These are phyloP conservation scores for Pouteria glomerata DNA, from an alignment of 148 eudicot genomes.

Conservation along the genomic window DNA sequence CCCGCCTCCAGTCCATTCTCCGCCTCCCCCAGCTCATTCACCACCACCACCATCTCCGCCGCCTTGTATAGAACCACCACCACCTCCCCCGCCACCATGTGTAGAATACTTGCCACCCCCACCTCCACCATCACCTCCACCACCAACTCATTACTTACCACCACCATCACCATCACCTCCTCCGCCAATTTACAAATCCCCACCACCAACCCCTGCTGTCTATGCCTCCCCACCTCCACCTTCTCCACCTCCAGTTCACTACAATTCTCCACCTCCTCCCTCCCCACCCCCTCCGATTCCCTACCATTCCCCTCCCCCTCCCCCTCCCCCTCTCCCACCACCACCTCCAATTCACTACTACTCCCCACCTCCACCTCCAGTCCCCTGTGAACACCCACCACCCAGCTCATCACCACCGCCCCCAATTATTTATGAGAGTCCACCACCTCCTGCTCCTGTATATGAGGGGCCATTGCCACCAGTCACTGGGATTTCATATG, in stretches of 20 bases:
- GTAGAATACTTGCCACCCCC: constrained; percentile 31
- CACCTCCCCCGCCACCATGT: constrained; percentile 38
- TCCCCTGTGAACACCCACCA: constrained; percentile 4
- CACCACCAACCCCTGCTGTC: constrained; percentile 19
- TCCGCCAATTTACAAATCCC: constrained; percentile 19
- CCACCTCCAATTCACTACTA: not conserved
- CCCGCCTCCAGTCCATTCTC: constrained; percentile 18
- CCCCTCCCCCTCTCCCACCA: not conserved
- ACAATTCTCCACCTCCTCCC: constrained; percentile 17
- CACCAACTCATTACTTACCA: constrained; percentile 7
- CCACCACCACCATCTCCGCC: constrained; percentile 52
- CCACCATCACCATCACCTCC: constrained; percentile 41
- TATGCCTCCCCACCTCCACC: constrained; percentile 13
- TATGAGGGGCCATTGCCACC: constrained; percentile 69
- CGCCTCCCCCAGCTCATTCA: constrained; percentile 28
- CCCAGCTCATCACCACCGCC: constrained; percentile 8
- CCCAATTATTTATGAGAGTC: constrained; percentile 2
- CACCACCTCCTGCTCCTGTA: constrained; percentile 25
- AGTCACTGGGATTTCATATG: constrained; percentile 41
- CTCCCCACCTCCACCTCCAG: constrained; percentile 9
- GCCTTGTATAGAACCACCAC: constrained; percentile 39
- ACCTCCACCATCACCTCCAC: constrained; percentile 28
- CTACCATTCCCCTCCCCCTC: not conserved
- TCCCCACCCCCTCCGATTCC: constrained; percentile 2
- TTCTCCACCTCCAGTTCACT: constrained; percentile 5